Conservation (phyloP, 1,284 basidiomycete genomes). For the Dichomitus squalens region DNA sequence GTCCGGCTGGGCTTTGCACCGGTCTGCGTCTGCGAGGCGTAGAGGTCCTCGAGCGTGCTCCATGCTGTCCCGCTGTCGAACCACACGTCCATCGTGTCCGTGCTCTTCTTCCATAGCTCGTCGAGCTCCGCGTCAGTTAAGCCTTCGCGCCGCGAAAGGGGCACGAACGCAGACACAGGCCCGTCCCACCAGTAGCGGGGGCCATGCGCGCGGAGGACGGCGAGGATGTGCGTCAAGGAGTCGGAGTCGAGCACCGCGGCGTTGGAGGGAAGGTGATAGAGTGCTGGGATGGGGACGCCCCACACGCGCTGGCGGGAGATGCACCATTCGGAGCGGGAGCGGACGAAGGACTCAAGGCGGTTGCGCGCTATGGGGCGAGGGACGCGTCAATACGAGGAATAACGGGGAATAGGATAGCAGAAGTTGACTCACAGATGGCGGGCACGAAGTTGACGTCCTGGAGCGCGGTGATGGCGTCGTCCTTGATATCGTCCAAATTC, state of each 20-base stretch:
- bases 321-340: slow-evolving; percentile 96
- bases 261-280: slow-evolving; percentile 73
- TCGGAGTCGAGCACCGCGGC: slow-evolving; percentile 67
- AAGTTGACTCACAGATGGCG: slow-evolving; percentile 59
- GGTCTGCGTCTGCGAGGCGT: slow-evolving; percentile 11
- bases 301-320: slow-evolving; percentile 97
- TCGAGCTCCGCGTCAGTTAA: slow-evolving; percentile 43
- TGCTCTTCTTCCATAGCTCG: slow-evolving; percentile 71
- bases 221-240: slow-evolving; percentile 80
- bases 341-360: slow-evolving; percentile 85
- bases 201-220: slow-evolving; percentile 74
- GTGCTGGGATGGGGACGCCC: slow-evolving; percentile 96
- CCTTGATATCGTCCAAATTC: slow-evolving; percentile 85
- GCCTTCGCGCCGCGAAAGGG: slow-evolving; percentile 51
- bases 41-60: slow-evolving; percentile 67
- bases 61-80: slow-evolving; percentile 98
- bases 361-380: slow-evolving; percentile 65
- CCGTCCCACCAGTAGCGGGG: slow-evolving; percentile 93
- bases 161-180: slow-evolving; percentile 81
- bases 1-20: slow-evolving; percentile 4
- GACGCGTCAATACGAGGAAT: not conserved
- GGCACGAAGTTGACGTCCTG: slow-evolving; percentile 82
- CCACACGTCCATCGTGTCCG: slow-evolving; percentile 99
- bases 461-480: slow-evolving; percentile 73
- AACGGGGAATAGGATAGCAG: no score